phyloP scores from a whole-genome alignment of 352 stramenopile genomes.

The Pythium guiyangense region DNA sequence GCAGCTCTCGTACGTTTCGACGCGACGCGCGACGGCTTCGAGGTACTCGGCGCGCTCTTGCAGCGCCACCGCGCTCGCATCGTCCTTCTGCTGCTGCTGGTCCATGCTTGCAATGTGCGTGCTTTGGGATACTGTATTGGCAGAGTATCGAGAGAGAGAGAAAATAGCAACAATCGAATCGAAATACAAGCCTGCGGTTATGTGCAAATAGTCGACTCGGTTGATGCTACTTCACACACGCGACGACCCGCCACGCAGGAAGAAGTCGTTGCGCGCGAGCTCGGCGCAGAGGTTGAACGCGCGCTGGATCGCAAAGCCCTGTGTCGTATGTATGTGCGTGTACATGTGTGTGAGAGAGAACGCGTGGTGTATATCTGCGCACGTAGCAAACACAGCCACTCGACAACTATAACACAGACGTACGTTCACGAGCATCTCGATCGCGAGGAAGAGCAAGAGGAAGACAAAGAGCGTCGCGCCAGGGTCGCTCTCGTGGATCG shows the following conservation, averaged over 20 bases:
- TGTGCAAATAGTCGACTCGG: background rate
- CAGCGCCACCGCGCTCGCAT: constrained; percentile 2
- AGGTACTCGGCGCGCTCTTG: constrained; percentile 40
- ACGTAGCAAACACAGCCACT: too few relatives aligned
- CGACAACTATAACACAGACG: background rate
- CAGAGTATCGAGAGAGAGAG: too few relatives aligned
- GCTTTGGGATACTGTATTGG: background rate
- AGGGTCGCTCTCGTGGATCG: constrained; percentile 19
- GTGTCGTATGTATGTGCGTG: background rate
- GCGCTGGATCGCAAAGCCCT: constrained; percentile 52
- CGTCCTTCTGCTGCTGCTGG: constrained; percentile 3
- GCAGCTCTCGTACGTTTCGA: constrained; percentile 68
- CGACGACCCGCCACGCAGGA: constrained; percentile 29
- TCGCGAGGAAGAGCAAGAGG: constrained; percentile 45
- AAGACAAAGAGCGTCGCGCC: constrained; percentile 58
- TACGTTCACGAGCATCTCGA: constrained; percentile 63
- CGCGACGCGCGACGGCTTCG: constrained; percentile 32
- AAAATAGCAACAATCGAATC: background rate
- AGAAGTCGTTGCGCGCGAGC: constrained; percentile 67
- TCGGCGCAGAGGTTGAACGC: constrained; percentile 60
- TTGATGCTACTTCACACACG: constrained; percentile 6
- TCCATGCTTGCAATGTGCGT: constrained; percentile 4
- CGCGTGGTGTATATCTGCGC: background rate
- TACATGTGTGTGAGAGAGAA: background rate
- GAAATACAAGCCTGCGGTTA: background rate